phyloP scores from a whole-genome alignment of 805 yeast species.

The Schwanniomyces yamadae region DNA sequence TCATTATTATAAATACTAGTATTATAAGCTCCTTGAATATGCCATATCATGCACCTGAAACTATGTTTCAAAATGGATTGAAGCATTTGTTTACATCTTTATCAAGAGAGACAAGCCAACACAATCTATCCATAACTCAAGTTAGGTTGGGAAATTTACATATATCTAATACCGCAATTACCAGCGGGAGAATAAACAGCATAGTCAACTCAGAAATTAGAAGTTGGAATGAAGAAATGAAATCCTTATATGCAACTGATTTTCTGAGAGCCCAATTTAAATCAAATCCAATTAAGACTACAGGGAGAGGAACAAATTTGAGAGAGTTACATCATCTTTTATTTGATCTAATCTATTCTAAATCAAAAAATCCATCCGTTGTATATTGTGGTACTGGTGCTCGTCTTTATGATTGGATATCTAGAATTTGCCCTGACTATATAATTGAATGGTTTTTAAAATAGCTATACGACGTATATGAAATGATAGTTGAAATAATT shows the following conservation, averaged over 20 bases:
- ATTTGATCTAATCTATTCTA: conserved; percentile 36
- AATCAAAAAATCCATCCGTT: conserved; percentile 23
- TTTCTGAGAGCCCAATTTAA: conserved; percentile 31
- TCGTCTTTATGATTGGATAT: conserved; percentile 33
- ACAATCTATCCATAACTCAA: conserved; percentile 37
- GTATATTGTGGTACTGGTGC: conserved; percentile 46
- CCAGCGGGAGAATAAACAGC: conserved; percentile 21
- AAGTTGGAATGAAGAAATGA: conserved; percentile 38
- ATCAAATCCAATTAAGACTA: conserved; percentile 28
- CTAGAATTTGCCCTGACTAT: conserved; percentile 31
- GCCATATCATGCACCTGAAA: conserved; percentile 66
- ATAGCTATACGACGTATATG: not conserved
- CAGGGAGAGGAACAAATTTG: conserved; percentile 30
- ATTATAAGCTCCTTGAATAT: conserved; percentile 53
- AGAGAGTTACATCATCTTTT: conserved; percentile 39
- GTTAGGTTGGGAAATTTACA: conserved; percentile 41
- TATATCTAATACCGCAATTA: conserved; percentile 20
- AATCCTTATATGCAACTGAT: conserved; percentile 28
- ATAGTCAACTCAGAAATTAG: conserved; percentile 37
- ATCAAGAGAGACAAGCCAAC: conserved; percentile 35
- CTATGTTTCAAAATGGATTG: conserved; percentile 49
- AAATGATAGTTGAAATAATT: not conserved
- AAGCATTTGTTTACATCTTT: conserved; percentile 33
- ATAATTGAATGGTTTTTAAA: conserved; percentile 24
- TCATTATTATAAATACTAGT: conserved; percentile 54